phyloP scores from a whole-genome alignment of 2,329 filamentous ascomycete genomes.

The Acrocalymma vagum region DNA sequence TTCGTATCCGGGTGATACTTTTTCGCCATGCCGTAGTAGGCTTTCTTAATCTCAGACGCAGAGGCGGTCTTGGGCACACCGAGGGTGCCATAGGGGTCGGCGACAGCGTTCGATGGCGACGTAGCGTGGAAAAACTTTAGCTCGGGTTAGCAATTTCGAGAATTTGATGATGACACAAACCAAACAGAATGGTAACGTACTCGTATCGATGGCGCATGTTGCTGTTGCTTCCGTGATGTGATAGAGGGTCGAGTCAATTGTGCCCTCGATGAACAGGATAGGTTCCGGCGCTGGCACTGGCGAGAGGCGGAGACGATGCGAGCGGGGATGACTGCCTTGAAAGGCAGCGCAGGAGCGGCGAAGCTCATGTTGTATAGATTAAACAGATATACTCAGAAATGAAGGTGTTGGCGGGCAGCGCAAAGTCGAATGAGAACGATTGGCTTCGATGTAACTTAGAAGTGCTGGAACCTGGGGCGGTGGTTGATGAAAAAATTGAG shows the following conservation, averaged over 20 bases:
- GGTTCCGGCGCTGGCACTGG: constrained; percentile 39
- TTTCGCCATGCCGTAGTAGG: constrained; percentile 96
- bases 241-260: constrained; percentile 35
- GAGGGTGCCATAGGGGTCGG: constrained; percentile 87
- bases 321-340: constrained; percentile 40
- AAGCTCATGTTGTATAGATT: constrained; percentile 43
- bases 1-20: constrained; percentile 99
- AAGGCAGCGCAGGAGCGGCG: constrained; percentile 38
- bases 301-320: constrained; percentile 41
- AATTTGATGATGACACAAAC: not conserved
- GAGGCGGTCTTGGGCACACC: constrained; percentile 86
- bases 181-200: constrained; percentile 27
- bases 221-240: constrained; percentile 24
- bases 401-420: constrained; percentile 16
- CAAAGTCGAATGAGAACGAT: constrained; percentile 4
- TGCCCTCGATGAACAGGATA: constrained; percentile 35
- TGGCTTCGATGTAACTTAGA: constrained; percentile 4
- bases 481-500: constrained; percentile 23
- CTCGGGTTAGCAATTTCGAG: constrained; percentile 20
- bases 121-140: constrained; percentile 47
- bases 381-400: constrained; percentile 9
- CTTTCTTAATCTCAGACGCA: constrained; percentile 92
- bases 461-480: constrained; percentile 11
- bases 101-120: constrained; percentile 67
- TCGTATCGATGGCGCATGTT: constrained; percentile 36